phyloP scores from a whole-genome alignment of 257 asterid genomes.

The Catharanthus roseus region DNA sequence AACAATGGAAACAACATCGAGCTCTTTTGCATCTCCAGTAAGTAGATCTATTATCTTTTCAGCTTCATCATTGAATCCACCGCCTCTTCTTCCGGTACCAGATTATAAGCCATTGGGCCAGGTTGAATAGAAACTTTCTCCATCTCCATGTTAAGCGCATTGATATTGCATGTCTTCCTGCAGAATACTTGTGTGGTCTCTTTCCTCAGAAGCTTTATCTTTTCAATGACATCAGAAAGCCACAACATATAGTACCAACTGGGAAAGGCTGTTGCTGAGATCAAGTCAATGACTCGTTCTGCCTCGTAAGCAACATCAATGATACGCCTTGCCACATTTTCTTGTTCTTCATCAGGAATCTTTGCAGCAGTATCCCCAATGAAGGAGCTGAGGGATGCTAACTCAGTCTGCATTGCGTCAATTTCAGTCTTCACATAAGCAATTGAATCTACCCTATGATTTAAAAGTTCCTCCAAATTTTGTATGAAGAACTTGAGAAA shows the following conservation, averaged over 20 bases:
- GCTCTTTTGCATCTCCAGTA: not conserved
- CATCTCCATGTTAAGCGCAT: not conserved
- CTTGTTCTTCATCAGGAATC: not conserved
- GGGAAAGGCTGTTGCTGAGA: not conserved
- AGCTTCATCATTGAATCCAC: slow-evolving; percentile 7
- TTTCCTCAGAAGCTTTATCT: not conserved
- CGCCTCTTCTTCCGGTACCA: not conserved
- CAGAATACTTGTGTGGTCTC: not conserved
- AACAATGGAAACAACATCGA: slow-evolving; percentile 2
- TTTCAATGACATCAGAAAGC: slow-evolving; percentile 15
- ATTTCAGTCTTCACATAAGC: slow-evolving; percentile 4
- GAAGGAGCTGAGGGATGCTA: not conserved
- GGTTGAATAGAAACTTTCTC: not conserved
- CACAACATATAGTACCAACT: not conserved
- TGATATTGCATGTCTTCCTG: not conserved
- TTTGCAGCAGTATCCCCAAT: not conserved
- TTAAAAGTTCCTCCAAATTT: not conserved
- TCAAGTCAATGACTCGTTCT: slow-evolving; percentile 15
- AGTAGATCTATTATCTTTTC: not conserved
- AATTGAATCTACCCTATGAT: not conserved
- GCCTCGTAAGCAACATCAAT: slow-evolving; percentile 3
- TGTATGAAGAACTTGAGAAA: not conserved
- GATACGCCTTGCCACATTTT: not conserved
- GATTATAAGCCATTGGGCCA: too few relatives aligned
- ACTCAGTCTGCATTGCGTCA: not conserved